These are phyloP conservation scores for Marsdenia floribunda DNA, from an alignment of 257 asterid genomes.

Conservation along the genomic window DNA sequence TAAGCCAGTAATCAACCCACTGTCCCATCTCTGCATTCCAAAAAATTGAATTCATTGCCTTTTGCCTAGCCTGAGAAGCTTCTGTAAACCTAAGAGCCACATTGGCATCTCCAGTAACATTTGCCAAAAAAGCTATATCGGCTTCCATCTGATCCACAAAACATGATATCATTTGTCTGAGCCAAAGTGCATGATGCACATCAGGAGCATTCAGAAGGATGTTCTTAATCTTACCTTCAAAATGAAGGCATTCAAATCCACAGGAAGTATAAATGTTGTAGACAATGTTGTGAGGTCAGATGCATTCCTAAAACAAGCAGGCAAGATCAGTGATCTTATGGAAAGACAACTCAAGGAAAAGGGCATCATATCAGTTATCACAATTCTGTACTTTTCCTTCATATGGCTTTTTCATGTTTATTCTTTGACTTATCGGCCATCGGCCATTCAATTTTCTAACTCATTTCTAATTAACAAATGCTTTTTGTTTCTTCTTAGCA, in stretches of 20 bases:
- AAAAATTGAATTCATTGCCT: conserved; percentile 56
- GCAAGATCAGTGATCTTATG: not conserved
- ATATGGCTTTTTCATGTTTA: not conserved
- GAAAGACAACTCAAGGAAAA: not conserved
- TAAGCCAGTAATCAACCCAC: conserved; percentile 91
- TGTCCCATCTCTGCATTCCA: conserved; percentile 75
- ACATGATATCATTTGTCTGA: conserved; percentile 5
- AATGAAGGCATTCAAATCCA: conserved; percentile 78
- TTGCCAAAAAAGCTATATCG: conserved; percentile 62
- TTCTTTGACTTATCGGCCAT: not conserved
- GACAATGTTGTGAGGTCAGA: conserved; percentile 69
- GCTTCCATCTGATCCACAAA: conserved; percentile 67
- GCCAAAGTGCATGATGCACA: not conserved
- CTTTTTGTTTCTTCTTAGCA: not conserved
- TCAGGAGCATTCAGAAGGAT: not conserved
- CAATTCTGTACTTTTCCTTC: not conserved
- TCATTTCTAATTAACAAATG: not conserved
- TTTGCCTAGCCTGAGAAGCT: conserved; percentile 55
- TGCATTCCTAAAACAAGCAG: conserved; percentile 41
- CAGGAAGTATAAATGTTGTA: conserved; percentile 69
- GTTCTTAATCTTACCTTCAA: conserved; percentile 48
- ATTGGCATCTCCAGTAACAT: conserved; percentile 39
- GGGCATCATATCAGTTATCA: not conserved
- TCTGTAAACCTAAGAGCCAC: conserved; percentile 33
- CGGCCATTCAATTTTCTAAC: not conserved